Evolutionary conservation across 257 asterid genomes (phyloP).

Genomic region (Solanum chaucha): DNA sequence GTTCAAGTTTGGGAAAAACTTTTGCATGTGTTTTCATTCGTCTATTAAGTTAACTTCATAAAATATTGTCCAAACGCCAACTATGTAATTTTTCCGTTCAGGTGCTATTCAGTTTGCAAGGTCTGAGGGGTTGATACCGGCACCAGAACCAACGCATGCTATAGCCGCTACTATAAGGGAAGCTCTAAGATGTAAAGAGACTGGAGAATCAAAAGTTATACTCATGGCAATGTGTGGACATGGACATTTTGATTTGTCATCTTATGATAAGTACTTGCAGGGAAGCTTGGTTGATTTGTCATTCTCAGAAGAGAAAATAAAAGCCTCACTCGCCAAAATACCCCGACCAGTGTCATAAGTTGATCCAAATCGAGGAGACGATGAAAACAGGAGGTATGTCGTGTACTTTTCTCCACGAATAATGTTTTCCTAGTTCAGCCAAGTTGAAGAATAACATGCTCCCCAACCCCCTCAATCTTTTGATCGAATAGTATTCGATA

Average conservation of each 20-base stretch:
- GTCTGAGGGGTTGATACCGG: constrained; percentile 83
- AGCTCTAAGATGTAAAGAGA: constrained; percentile 73
- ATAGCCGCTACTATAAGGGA: constrained; percentile 87
- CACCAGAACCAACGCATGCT: constrained; percentile 92
- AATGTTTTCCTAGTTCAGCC: no score
- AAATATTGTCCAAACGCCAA: background rate
- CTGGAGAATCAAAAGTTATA: constrained; percentile 80
- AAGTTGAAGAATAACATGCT: no score
- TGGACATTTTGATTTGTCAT: constrained; percentile 87
- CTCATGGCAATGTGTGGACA: constrained; percentile 97
- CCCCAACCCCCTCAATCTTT: no score
- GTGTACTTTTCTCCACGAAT: no score
- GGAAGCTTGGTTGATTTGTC: constrained; percentile 66
- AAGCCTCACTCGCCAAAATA: constrained; percentile 51
- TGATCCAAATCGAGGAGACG: background rate
- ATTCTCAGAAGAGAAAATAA: constrained; percentile 46
- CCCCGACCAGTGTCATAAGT: constrained; percentile 26
- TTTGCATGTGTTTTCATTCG: no score
- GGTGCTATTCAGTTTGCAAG: constrained; percentile 89
- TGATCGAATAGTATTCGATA: no score
- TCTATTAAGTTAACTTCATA: no score
- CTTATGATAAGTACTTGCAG: constrained; percentile 75
- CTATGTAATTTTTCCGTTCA: background rate
- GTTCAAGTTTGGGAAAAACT: no score
- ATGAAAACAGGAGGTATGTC: background rate